phyloP scores from a whole-genome alignment of 2,329 filamentous ascomycete species.

The Colletotrichum limetticola region DNA sequence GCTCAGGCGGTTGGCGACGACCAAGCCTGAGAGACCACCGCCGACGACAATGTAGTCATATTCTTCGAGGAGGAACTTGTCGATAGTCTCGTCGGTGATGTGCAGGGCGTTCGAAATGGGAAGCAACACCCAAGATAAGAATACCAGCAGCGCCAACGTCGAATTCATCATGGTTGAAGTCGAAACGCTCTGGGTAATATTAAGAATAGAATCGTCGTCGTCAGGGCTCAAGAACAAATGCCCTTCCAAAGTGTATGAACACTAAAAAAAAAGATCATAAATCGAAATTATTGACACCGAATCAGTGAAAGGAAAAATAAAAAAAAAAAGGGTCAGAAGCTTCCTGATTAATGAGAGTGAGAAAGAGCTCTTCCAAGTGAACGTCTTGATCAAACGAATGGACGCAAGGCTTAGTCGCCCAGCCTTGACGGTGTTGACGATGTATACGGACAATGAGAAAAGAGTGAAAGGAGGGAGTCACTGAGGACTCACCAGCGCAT shows the following conservation, averaged over 20 bases:
- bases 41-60: conserved; percentile 56
- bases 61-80: conserved; percentile 14
- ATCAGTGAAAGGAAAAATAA: neutral
- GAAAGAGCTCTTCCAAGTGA: neutral
- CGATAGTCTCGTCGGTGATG: conserved; percentile 26
- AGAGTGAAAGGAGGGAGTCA: neutral
- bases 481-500: neutral
- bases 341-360: neutral
- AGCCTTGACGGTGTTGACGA: neutral
- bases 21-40: conserved; percentile 57
- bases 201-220: neutral
- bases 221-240: neutral
- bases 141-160: neutral
- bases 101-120: conserved; percentile 11
- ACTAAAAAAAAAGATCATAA: neutral
- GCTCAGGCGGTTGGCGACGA: conserved; percentile 54
- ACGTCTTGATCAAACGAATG: neutral
- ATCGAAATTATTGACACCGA: neutral
- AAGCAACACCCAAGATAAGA: neutral
- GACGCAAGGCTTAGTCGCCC: neutral
- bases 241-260: neutral
- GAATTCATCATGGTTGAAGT: conserved; percentile 5
- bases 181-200: neutral
- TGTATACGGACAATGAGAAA: neutral
- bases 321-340: neutral